Evolutionary conservation across 257 asterid species (phyloP).

Genomic region (Solanum habrochaites): DNA sequence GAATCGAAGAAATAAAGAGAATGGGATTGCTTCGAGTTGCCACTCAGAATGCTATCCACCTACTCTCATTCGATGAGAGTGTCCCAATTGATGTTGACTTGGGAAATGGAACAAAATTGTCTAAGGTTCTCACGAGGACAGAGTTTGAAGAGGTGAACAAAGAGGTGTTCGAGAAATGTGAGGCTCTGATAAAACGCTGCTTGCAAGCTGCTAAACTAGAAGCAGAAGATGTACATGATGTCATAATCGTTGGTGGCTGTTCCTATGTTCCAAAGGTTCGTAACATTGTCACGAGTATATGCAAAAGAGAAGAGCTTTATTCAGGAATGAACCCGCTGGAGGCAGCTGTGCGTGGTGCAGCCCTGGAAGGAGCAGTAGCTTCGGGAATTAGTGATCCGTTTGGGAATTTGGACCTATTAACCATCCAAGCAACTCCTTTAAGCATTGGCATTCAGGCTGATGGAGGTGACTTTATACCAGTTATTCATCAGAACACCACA

Average conservation of each 20-base stretch:
- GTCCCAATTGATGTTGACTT: constrained; percentile 44
- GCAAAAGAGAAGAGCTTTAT: constrained; percentile 30
- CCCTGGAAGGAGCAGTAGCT: constrained; percentile 78
- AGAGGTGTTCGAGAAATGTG: constrained; percentile 49
- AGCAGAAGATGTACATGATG: constrained; percentile 40
- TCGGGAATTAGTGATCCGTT: constrained; percentile 67
- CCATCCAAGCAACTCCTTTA: constrained; percentile 60
- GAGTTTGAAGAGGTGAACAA: constrained; percentile 59
- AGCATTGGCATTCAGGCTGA: constrained; percentile 61
- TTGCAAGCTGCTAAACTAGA: constrained; percentile 50
- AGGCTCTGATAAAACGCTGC: constrained; percentile 32
- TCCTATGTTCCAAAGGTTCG: constrained; percentile 51
- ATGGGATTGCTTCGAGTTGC: constrained; percentile 76
- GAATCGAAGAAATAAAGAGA: constrained; percentile 44
- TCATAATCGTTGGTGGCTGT: constrained; percentile 76
- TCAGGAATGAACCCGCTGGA: constrained; percentile 50
- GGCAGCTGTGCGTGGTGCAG: constrained; percentile 87
- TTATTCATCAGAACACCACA: constrained; percentile 49
- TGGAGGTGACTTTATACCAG: constrained; percentile 41
- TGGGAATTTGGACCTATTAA: constrained; percentile 64
- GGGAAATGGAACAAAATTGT: constrained; percentile 40
- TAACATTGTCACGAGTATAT: constrained; percentile 17
- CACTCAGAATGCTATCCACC: constrained; percentile 64
- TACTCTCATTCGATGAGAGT: constrained; percentile 34
- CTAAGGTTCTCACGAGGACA: constrained; percentile 29